phyloP scores from a whole-genome alignment of 352 stramenopile genomes.

The Phytophthora hybrid region DNA sequence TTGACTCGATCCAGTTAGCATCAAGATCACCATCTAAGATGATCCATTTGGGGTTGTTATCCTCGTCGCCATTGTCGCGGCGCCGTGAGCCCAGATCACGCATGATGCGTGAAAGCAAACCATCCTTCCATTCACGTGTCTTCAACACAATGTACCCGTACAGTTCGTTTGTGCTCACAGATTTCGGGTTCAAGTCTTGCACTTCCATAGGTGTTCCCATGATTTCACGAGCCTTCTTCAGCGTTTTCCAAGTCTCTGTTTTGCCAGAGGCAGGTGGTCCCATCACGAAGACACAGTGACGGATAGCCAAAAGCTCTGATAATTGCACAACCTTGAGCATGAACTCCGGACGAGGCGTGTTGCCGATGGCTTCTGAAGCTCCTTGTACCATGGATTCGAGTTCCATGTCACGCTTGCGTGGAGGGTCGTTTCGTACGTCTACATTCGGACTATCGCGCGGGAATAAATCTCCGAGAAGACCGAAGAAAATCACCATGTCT shows the following conservation, averaged over 20 bases:
- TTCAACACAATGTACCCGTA: conserved; percentile 97
- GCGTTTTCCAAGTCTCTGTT: conserved; percentile 96
- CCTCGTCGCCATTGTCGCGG: conserved; percentile 88
- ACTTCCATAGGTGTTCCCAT: conserved; percentile 91
- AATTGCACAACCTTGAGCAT: conserved; percentile 97
- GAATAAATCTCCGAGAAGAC: conserved; percentile 95
- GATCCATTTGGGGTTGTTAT: conserved; percentile 97
- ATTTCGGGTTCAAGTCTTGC: conserved; percentile 96
- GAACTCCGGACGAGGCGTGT: conserved; percentile 84
- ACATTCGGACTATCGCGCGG: conserved; percentile 88
- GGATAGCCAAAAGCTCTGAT: conserved; percentile 94
- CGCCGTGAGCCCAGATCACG: conserved; percentile 93
- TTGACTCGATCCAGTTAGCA: conserved; percentile 98
- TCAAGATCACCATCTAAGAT: conserved; percentile 97
- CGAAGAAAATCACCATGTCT: conserved; percentile 96
- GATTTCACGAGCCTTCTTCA: conserved; percentile 89
- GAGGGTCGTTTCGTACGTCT: conserved; percentile 91
- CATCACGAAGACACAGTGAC: conserved; percentile 98
- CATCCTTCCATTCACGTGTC: conserved; percentile 97
- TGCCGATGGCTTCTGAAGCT: conserved; percentile 80
- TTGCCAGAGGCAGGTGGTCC: conserved; percentile 94
- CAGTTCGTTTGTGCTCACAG: conserved; percentile 95
- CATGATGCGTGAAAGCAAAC: conserved; percentile 96
- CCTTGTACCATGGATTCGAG: conserved; percentile 93
- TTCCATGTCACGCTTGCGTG: conserved; percentile 92